Evolutionary conservation across 495 filamentous ascomycete genomes (phyloP).

Genomic region (Neurospora sp.): DNA sequence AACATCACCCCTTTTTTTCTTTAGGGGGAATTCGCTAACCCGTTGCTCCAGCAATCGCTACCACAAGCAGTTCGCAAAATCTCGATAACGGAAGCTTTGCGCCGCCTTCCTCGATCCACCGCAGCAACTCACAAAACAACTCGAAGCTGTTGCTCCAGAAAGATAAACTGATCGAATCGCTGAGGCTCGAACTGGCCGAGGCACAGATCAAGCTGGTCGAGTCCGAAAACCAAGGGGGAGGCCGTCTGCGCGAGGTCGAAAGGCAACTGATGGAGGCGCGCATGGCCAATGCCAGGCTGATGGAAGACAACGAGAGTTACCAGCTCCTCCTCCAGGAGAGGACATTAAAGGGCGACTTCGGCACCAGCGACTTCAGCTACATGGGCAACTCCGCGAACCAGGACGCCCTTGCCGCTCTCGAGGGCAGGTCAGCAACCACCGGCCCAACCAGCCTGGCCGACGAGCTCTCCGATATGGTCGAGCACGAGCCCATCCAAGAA

Average conservation of each 20-base stretch:
- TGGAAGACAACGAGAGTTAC: conserved; percentile 98
- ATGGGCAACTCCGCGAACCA: conserved; percentile 48
- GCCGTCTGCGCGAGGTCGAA: conserved; percentile 76
- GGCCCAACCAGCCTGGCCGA: conserved; percentile 64
- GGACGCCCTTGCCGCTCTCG: conserved; percentile 45
- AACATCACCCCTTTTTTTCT: background rate
- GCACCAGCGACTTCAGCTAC: conserved; percentile 65
- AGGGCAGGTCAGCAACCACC: conserved; percentile 36
- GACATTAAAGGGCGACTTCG: conserved; percentile 89
- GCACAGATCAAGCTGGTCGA: conserved; percentile 93
- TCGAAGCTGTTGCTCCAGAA: conserved; percentile 86
- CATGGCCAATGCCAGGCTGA: conserved; percentile 86
- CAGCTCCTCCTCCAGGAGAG: conserved; percentile 87
- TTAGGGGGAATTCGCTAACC: background rate
- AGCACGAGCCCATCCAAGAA: conserved; percentile 41
- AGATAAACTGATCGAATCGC: conserved; percentile 87
- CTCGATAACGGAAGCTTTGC: conserved; percentile 69
- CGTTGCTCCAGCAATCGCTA: conserved; percentile 25
- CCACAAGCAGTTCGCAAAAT: conserved; percentile 40
- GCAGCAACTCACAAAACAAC: conserved; percentile 73
- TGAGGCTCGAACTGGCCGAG: conserved; percentile 86
- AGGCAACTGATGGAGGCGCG: conserved; percentile 77
- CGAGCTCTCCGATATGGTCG: conserved; percentile 59
- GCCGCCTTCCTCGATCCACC: conserved; percentile 70
- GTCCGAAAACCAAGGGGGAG: conserved; percentile 83